phyloP scores from a whole-genome alignment of 257 asterid species.

The Solanum chmielewskii region DNA sequence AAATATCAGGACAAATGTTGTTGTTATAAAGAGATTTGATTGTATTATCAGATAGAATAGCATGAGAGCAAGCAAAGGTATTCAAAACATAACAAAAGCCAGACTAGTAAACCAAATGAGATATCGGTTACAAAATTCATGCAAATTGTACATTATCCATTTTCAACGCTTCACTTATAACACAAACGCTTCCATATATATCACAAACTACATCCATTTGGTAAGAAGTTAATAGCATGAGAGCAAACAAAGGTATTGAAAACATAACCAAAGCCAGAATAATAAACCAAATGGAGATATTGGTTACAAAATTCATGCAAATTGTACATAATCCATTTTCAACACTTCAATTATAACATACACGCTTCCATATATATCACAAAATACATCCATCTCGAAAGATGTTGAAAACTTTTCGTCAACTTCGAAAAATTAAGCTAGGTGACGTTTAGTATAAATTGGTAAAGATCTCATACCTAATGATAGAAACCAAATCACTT shows the following conservation, averaged over 20 bases:
- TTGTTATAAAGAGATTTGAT: not conserved
- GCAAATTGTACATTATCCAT: not conserved
- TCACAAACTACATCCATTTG: not conserved
- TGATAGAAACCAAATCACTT: slow-evolving; percentile 10
- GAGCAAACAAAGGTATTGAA: not conserved
- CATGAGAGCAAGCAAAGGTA: not conserved
- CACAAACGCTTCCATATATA: not conserved
- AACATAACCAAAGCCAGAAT: not conserved
- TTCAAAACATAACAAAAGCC: not conserved
- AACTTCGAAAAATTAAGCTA: not conserved
- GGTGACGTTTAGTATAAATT: not conserved
- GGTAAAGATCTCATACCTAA: slow-evolving; percentile 22
- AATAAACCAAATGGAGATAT: not conserved
- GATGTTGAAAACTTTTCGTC: not conserved
- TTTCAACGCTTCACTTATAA: not conserved
- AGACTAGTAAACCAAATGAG: not conserved
- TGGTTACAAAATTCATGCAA: not conserved
- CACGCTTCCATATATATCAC: not conserved
- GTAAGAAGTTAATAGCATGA: not conserved
- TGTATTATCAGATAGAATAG: not conserved
- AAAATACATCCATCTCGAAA: not conserved
- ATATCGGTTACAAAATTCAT: not conserved
- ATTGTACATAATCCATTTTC: not conserved
- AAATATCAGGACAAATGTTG: not conserved
- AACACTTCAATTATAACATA: not conserved